Percentiles rank a stretch among this genome's conserved stretches.
phyloP scores from a whole-genome alignment of 345 rosid species.

The Citrus reticulata region DNA sequence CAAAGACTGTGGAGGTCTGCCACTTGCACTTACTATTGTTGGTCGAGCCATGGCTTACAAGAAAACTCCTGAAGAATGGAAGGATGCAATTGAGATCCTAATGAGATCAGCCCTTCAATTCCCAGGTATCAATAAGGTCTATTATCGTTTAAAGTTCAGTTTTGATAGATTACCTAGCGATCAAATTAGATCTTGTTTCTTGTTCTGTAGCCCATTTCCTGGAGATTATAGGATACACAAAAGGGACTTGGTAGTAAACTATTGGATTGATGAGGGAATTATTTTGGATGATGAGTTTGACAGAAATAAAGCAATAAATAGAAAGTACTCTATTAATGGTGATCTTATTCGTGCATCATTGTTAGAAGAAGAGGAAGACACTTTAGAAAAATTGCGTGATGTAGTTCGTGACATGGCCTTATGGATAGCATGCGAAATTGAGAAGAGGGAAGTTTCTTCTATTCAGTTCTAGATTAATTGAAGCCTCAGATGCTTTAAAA shows the following conservation, averaged over 20 bases:
- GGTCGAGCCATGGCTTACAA: neutral
- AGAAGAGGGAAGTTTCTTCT: neutral
- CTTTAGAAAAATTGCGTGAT: slow-evolving; percentile 23
- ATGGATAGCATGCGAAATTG: slow-evolving; percentile 17
- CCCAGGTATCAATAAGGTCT: neutral
- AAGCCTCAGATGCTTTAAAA: neutral
- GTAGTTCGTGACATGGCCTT: slow-evolving; percentile 24
- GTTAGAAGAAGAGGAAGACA: neutral
- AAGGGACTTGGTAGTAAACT: neutral
- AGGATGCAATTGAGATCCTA: neutral
- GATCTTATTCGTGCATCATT: neutral
- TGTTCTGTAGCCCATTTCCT: neutral
- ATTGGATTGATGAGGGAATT: slow-evolving; percentile 7
- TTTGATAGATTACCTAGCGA: neutral
- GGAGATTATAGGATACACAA: neutral
- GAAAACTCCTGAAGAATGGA: neutral
- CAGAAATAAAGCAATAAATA: no score
- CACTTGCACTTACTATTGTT: neutral
- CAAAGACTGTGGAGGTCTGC: neutral
- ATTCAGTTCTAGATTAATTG: neutral
- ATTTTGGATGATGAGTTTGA: neutral
- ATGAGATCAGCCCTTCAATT: neutral
- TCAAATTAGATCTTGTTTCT: neutral
- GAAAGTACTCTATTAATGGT: neutral
- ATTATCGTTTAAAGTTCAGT: neutral